phyloP scores from a whole-genome alignment of 768 basidiomycete species.

The Boletus eberwhitei region DNA sequence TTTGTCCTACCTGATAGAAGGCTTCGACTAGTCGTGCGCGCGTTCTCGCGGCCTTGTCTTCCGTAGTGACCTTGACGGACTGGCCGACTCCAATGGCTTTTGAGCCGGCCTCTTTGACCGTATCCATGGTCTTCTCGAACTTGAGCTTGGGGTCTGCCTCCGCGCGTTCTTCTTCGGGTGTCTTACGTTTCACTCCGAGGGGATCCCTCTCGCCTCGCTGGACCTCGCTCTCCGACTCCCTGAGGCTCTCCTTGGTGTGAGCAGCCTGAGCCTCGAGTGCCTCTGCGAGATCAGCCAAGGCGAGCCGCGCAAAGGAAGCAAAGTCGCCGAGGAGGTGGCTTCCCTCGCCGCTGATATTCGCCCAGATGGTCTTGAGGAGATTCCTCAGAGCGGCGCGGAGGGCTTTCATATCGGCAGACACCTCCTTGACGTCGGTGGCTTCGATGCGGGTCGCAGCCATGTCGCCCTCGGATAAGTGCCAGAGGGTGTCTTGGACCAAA shows the following conservation, averaged over 20 bases:
- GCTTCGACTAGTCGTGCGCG: conserved; percentile 45
- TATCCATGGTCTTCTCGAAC: conserved; percentile 70
- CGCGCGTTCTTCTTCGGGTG: conserved; percentile 44
- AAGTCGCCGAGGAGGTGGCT: conserved; percentile 56
- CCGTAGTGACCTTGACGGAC: conserved; percentile 35
- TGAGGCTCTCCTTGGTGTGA: conserved; percentile 48
- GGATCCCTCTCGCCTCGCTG: conserved; percentile 58
- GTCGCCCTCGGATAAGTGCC: conserved; percentile 60
- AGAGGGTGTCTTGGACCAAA: conserved; percentile 60
- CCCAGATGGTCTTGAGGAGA: conserved; percentile 51
- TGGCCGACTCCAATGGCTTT: conserved; percentile 55
- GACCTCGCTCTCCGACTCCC: conserved; percentile 55
- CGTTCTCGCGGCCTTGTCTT: conserved; percentile 46
- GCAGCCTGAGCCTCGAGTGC: conserved; percentile 51
- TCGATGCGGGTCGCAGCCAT: conserved; percentile 37
- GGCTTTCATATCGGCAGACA: conserved; percentile 46
- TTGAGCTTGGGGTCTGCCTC: conserved; percentile 45
- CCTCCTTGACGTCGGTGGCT: conserved; percentile 42
- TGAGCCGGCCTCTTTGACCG: conserved; percentile 54
- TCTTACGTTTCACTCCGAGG: conserved; percentile 39
- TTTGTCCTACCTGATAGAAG: conserved; percentile 44
- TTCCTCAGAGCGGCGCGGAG: conserved; percentile 49
- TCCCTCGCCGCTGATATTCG: conserved; percentile 51
- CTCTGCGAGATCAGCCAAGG: conserved; percentile 65
- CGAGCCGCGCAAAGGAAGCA: conserved; percentile 59